phyloP scores from a whole-genome alignment of 768 basidiomycete species.

The Macrocybe gigantea region DNA sequence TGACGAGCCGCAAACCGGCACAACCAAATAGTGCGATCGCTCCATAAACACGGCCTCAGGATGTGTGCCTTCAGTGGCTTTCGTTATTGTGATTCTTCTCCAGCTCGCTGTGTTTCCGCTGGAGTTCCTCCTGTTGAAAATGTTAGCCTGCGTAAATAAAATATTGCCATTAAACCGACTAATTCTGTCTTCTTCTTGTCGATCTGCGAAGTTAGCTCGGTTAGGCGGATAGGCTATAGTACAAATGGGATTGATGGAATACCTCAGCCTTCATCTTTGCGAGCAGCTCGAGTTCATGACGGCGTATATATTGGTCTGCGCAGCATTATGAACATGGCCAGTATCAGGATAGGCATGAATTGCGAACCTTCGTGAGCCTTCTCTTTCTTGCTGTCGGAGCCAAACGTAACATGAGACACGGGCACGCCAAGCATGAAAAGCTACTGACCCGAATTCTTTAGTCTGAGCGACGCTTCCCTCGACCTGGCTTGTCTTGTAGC shows the following conservation, averaged over 20 bases:
- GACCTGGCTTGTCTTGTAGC: conserved; percentile 32
- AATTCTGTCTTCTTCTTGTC: conserved; percentile 27
- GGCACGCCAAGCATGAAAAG: conserved; percentile 10
- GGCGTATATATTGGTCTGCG: conserved; percentile 58
- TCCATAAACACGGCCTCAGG: background rate
- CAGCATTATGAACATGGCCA: background rate
- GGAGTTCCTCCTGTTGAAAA: conserved; percentile 16
- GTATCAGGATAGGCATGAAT: conserved; percentile 2
- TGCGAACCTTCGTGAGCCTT: conserved; percentile 54
- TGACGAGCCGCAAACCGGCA: too few species aligned
- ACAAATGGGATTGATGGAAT: conserved; percentile 9
- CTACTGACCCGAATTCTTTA: conserved; percentile 53
- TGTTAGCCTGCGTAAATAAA: background rate
- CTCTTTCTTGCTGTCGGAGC: conserved; percentile 55
- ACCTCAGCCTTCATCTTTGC: conserved; percentile 57
- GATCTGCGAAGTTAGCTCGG: conserved; percentile 18
- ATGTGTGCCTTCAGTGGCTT: background rate
- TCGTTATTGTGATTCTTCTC: conserved; percentile 12
- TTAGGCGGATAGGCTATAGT: background rate
- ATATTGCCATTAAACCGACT: conserved; percentile 13
- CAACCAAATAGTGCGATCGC: too few species aligned
- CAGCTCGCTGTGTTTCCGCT: conserved; percentile 16
- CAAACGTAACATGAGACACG: conserved; percentile 8
- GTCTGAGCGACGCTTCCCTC: conserved; percentile 61
- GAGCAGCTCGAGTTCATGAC: conserved; percentile 52